Percentiles rank a stretch among this genome's conserved stretches.
Evolutionary conservation across 306 rosid species (phyloP).

Genomic region (Ormosia emarginata): DNA sequence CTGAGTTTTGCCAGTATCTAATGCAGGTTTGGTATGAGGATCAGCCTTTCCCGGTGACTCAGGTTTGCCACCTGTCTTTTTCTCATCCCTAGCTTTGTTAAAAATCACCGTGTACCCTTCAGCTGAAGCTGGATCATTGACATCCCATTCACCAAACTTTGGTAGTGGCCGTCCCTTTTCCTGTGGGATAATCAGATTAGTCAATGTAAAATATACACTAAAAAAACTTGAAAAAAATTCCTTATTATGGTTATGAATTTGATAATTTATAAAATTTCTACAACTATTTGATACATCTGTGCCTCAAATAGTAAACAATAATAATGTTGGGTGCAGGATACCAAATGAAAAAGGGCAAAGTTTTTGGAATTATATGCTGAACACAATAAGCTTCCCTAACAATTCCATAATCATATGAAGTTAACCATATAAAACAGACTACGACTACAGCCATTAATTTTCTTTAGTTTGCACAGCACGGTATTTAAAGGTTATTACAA

Average conservation of each 20-base stretch:
- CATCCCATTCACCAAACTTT: conserved; percentile 99
- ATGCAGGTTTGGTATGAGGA: conserved; percentile 53
- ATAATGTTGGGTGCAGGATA: not conserved
- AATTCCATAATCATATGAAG: not conserved
- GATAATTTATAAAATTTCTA: not conserved
- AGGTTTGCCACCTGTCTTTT: conserved; percentile 92
- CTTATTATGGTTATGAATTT: not conserved
- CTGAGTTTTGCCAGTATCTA: conserved; percentile 65
- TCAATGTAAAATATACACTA: not conserved
- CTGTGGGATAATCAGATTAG: conserved; percentile 39
- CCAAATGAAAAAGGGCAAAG: not conserved
- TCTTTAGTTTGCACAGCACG: not conserved
- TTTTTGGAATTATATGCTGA: not conserved
- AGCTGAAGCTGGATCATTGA: conserved; percentile 97
- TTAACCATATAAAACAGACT: not conserved
- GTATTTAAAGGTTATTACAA: not conserved
- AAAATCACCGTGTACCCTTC: conserved; percentile 99
- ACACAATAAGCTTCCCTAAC: not conserved
- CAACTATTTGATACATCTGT: not conserved
- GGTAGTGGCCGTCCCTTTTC: conserved; percentile 96
- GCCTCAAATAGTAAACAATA: not conserved
- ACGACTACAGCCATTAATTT: not conserved
- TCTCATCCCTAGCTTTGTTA: conserved; percentile 96
- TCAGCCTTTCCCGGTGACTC: conserved; percentile 87
- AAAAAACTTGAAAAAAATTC: not conserved